These are phyloP conservation scores for Neurospora sp. DNA, from an alignment of 2,329 filamentous ascomycete genomes.

Conservation along the genomic window DNA sequence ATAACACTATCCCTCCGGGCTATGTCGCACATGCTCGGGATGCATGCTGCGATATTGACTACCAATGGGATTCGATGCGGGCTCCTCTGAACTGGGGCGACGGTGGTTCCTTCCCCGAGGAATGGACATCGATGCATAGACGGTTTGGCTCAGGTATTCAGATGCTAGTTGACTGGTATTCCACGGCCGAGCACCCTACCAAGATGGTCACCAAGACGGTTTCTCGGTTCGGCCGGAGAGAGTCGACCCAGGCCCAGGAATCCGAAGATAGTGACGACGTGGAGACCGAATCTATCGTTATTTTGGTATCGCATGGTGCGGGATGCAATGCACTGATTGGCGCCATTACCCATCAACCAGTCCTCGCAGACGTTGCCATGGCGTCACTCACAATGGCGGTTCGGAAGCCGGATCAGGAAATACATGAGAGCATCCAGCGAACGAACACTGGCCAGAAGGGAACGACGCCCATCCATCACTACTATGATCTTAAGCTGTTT, in stretches of 20 bases:
- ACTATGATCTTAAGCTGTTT: constrained; percentile 67
- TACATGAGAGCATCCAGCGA: constrained; percentile 16
- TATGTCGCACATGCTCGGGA: constrained; percentile 88
- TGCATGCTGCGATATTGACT: constrained; percentile 78
- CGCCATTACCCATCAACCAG: constrained; percentile 82
- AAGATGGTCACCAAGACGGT: constrained; percentile 39
- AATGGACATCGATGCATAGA: constrained; percentile 93
- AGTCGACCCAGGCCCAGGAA: constrained; percentile 24
- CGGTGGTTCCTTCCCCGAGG: constrained; percentile 80
- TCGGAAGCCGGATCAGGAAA: constrained; percentile 38
- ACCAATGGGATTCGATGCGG: constrained; percentile 90
- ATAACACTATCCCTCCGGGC: constrained; percentile 74
- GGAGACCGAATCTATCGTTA: constrained; percentile 66
- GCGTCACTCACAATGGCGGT: constrained; percentile 86
- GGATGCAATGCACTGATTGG: constrained; percentile 94
- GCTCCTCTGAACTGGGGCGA: constrained; percentile 72
- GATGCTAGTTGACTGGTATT: constrained; percentile 77
- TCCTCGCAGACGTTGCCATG: constrained; percentile 81
- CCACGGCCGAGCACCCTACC: constrained; percentile 39
- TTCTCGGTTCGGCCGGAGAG: constrained; percentile 16
- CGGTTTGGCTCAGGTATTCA: constrained; percentile 74
- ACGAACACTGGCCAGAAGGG: constrained; percentile 8
- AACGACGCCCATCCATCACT: constrained; percentile 38
- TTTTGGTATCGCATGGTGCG: constrained; percentile 88
- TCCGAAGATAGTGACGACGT: constrained; percentile 35